Base-by-base conservation (phyloP, 2,329 filamentous ascomycete genomes). In the Xylariaceae sp. region DNA sequence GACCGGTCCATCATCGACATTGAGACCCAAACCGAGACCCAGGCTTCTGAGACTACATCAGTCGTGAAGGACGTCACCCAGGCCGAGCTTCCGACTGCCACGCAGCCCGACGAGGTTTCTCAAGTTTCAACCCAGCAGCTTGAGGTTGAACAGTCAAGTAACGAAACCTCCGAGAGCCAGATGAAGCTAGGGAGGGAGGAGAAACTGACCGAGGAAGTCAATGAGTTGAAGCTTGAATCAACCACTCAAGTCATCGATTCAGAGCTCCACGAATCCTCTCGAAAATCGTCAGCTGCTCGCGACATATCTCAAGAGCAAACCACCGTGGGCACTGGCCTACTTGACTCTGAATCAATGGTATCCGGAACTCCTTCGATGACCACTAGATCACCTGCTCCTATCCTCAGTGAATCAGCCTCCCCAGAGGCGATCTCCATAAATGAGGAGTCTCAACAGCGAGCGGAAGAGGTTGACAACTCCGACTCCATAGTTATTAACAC, bases 271-370 rank as follows among this genome's bases (percentile, higher is more conserved):
- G 23, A 30, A 30, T 30, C 23, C 23, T 5, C 5, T 30, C 23
- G 5, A 5, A 5, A 30, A 30, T 30, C 23, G 5, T 30, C 23
- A 30, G 23, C 23, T 30, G 5, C 23, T 30, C 23, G 4, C 23
- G 23, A 30, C 23, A 30, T 30, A 30, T 5, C 23, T 30, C 23
- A 30, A 30, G 23, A 30, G 23, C 23, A 30, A 30, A 4, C 23
- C 23, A 30, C 23, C 23, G 56, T 67, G 53, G 73, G 71, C 59
- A 73, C 67, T 17, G 60, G 62, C 56, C 62, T 69, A 37, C 62
- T 58, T 44, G 61, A 64, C 44, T 67, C 71, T 15, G 61, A 68
- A 11, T 51, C 60, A n/a, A 65, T 67, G 57, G 57, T 72, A 10
- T 56, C 66, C 2, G 68, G 72, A 53, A 64, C 69, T 15, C 64